Evolutionary conservation across 2,329 filamentous ascomycete species (phyloP), one percentile per base, ranked within the genome.

Genomic region (Diaporthe longicolla): DNA sequence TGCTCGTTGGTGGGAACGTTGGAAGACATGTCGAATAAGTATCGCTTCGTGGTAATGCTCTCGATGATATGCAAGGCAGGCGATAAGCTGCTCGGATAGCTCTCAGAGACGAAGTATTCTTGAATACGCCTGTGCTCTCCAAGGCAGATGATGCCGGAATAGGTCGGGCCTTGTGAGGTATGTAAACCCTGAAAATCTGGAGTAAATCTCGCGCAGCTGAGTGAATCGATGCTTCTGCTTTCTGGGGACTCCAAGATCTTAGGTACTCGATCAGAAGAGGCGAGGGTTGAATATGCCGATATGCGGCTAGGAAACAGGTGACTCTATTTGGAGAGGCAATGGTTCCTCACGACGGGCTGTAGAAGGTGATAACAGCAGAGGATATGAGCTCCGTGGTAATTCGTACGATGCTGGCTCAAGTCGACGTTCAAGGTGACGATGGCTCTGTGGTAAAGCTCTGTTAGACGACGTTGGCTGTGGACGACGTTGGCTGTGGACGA

Each of bases 21-120:
- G 24, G 32, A 32, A 58, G 66, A 61, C 70, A 71, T 71, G 11
- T 45, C 54, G 69, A 15, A 15, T 45, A 32, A 26, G 65, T 55
- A 37, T 5, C 24, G 24, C 43, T 24, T 32, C 35, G 48, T n/a
- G 63, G 9, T 37, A n/a, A 58, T 35, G 9, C 9, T 15, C 2
- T 50, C 45, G 19, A 58, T 6, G 55, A 26, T 61, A 19, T 26
- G 35, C 17, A 40, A 15, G 37, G 57, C 57, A 43, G 57, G 24
- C n/a, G 35, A 43, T 26, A 9, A n/a, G 2, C 5, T 58, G 55
- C 55, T n/a, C 19, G 19, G 13, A 6, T 17, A 35, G 29, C 21
- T 57, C 54, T 57, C 32, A 26, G 19, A 57, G 3, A 32, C 8
- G 17, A n/a, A 58, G 55, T 35, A n/a, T 2, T 37, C 37, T 37